These are phyloP conservation scores for Suhomyces tanzawaensis DNA, from an alignment of 805 yeast genomes.

Conservation along the genomic window DNA sequence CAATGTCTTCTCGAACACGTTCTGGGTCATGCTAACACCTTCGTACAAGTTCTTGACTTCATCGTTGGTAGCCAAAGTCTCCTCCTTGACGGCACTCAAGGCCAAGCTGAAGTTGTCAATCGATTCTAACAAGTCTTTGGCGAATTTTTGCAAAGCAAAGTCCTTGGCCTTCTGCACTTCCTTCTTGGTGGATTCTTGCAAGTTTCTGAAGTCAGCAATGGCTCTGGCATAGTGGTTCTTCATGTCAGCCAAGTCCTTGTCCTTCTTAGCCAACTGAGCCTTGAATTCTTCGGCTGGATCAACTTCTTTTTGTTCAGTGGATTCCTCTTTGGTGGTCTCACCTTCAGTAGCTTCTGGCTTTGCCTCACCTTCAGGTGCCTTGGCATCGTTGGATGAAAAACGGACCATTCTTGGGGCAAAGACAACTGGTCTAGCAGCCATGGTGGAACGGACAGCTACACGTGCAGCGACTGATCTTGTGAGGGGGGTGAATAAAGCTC, in stretches of 20 bases:
- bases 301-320: slow-evolving; percentile 8
- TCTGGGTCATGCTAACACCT: slow-evolving; percentile 88
- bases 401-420: slow-evolving; percentile 15
- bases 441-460: slow-evolving; percentile 12
- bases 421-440: slow-evolving; percentile 14
- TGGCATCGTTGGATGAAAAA: slow-evolving; percentile 19
- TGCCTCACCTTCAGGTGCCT: slow-evolving; percentile 6
- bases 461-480: slow-evolving; percentile 14
- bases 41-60: slow-evolving; percentile 77
- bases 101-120: slow-evolving; percentile 91
- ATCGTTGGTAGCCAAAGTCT: slow-evolving; percentile 52
- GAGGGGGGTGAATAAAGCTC: slow-evolving; percentile 22
- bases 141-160: slow-evolving; percentile 88
- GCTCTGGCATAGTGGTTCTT: slow-evolving; percentile 82
- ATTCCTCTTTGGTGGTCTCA: slow-evolving; percentile 8
- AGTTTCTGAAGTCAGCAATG: slow-evolving; percentile 87
- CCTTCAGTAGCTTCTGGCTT: slow-evolving; percentile 6
- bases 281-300: slow-evolving; percentile 34
- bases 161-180: slow-evolving; percentile 86
- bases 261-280: slow-evolving; percentile 56
- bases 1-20: slow-evolving; percentile 80
- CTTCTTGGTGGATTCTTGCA: slow-evolving; percentile 85
- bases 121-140: slow-evolving; percentile 84
- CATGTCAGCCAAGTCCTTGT: slow-evolving; percentile 73
- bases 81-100: slow-evolving; percentile 64